A percentile compares a stretch with the other conserved stretches of the same genome.
phyloP scores from a whole-genome alignment of 2,329 filamentous ascomycete genomes.

The Leptosphaerulina australis region DNA sequence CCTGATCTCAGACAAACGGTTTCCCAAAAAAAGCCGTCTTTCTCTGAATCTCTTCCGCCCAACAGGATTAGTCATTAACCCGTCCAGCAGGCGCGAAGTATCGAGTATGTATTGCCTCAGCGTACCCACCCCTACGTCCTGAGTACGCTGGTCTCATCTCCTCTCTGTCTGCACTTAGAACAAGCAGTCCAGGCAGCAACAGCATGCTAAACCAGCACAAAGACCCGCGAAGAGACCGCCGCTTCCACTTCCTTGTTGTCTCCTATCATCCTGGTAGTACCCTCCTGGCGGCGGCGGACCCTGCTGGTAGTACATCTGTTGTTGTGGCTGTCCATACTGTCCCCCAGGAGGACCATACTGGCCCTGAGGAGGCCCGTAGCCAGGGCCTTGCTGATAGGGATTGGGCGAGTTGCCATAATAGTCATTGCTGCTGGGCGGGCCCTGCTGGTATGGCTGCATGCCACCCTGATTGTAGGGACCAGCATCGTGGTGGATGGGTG shows the following conservation, averaged over 20 bases:
- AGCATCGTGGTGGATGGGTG: conserved; percentile 41
- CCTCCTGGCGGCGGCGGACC: conserved; percentile 44
- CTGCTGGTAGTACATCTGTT: conserved; percentile 46
- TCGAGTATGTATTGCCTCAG: conserved; percentile 2
- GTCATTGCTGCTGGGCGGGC: conserved; percentile 19
- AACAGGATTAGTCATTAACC: conserved; percentile 17
- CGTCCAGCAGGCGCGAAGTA: conserved; percentile 19
- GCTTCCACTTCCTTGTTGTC: conserved; percentile 35
- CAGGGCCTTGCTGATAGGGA: conserved; percentile 28
- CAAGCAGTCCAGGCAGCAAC: conserved; percentile 59
- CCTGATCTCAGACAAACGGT: conserved; percentile 1
- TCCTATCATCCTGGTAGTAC: conserved; percentile 48
- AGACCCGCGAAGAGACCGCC: conserved; percentile 53
- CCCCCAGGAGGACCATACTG: conserved; percentile 34
- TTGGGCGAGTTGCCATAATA: conserved; percentile 29
- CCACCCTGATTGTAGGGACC: conserved; percentile 29
- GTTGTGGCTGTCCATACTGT: conserved; percentile 41
- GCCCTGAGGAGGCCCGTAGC: conserved; percentile 30
- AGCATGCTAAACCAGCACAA: conserved; percentile 56
- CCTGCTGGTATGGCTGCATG: conserved; percentile 22
- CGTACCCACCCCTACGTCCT: neutral
- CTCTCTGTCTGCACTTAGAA: conserved; percentile 45
- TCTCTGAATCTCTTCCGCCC: conserved; percentile 6
- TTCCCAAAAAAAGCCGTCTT: neutral
- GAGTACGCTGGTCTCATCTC: neutral